These are phyloP conservation scores for Groenewaldozyma tartarivorans DNA, from an alignment of 805 yeast species.

Conservation along the genomic window DNA sequence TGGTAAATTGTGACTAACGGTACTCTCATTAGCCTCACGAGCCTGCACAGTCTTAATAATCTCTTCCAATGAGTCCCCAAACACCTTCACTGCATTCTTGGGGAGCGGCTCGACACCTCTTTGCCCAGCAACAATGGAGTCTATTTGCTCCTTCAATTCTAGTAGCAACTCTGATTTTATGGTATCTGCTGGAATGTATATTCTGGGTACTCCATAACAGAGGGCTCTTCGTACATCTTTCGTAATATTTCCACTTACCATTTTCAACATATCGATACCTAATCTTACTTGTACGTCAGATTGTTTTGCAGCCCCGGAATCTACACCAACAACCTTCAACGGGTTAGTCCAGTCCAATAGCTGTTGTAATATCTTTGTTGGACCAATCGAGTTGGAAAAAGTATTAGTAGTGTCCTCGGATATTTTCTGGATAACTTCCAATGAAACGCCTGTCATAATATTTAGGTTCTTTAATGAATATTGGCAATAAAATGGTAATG, in stretches of 20 bases:
- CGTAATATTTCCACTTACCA: slow-evolving; percentile 31
- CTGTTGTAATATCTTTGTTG: slow-evolving; percentile 55
- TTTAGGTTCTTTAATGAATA: slow-evolving; percentile 67
- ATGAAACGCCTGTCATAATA: slow-evolving; percentile 34
- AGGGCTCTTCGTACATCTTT: slow-evolving; percentile 47
- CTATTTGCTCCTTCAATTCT: slow-evolving; percentile 22
- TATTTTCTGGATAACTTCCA: background rate
- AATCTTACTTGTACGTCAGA: slow-evolving; percentile 48
- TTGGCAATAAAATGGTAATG: slow-evolving; percentile 79
- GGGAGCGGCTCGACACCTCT: slow-evolving; percentile 26
- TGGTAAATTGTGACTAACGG: too few relatives aligned
- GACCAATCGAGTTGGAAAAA: slow-evolving; percentile 24
- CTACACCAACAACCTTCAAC: slow-evolving; percentile 38
- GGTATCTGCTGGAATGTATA: slow-evolving; percentile 33
- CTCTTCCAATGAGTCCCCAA: slow-evolving; percentile 18
- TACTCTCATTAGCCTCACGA: background rate
- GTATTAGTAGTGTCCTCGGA: slow-evolving; percentile 25
- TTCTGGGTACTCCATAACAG: slow-evolving; percentile 40
- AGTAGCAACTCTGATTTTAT: slow-evolving; percentile 22
- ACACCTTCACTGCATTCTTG: slow-evolving; percentile 29
- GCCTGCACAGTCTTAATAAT: slow-evolving; percentile 4
- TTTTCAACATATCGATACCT: slow-evolving; percentile 43
- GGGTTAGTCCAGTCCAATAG: slow-evolving; percentile 84
- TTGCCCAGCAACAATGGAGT: slow-evolving; percentile 26
- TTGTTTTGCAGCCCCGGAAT: slow-evolving; percentile 33